These are phyloP conservation scores for Monocercomonoides exilis DNA, from an alignment of 78 protist species.

Conservation along the genomic window DNA sequence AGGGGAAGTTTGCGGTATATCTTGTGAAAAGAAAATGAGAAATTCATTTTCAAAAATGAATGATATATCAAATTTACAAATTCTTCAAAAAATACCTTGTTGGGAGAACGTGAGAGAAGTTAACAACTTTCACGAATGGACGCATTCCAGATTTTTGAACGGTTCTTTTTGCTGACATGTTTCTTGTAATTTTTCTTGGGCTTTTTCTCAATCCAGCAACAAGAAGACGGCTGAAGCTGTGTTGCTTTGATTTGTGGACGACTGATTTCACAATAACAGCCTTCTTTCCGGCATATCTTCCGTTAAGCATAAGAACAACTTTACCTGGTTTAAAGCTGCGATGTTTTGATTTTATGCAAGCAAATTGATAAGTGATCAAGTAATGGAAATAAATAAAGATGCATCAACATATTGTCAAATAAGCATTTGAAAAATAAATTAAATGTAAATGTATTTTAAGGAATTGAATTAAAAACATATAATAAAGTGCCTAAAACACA, in stretches of 20 bases:
- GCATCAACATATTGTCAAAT: no score
- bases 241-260: conserved; percentile 62
- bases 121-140: conserved; percentile 88
- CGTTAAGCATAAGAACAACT: conserved; percentile 84
- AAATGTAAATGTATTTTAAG: no score
- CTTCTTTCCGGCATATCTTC: conserved; percentile 93
- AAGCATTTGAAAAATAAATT: no score
- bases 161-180: conserved; percentile 69
- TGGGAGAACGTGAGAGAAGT: conserved; percentile 96
- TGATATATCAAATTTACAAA: neutral
- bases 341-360: no score
- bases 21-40: no score
- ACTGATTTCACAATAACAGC: conserved; percentile 85
- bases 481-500: no score
- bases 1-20: no score
- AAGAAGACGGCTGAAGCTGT: conserved; percentile 80
- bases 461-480: no score
- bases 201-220: conserved; percentile 86
- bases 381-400: no score
- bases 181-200: conserved; percentile 72
- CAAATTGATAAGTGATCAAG: no score
- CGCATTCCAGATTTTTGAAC: conserved; percentile 65
- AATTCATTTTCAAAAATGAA: no score
- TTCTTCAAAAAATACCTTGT: conserved; percentile 56
- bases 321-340: conserved; percentile 76